phyloP scores from a whole-genome alignment of 2,329 filamentous ascomycete species.

The Pseudocercospora musae region DNA sequence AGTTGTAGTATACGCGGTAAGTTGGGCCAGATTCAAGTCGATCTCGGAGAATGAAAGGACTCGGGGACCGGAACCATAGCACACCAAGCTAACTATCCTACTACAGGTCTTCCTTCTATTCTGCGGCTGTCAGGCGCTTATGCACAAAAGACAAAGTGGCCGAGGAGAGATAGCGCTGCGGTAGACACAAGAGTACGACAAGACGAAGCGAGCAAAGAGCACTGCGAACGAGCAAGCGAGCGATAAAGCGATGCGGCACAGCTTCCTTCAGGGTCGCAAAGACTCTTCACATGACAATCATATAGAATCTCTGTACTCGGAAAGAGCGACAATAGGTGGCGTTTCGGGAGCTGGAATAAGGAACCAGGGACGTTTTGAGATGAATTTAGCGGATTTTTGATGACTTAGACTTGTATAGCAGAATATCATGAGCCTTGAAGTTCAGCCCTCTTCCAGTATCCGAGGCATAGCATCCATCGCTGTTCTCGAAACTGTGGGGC shows the following conservation, averaged over 20 bases:
- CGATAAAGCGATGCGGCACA: background rate
- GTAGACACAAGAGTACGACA: constrained; percentile 26
- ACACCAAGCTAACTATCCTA: background rate
- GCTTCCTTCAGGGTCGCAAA: background rate
- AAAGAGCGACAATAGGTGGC: background rate
- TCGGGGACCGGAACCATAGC: background rate
- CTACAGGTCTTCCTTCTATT: constrained; percentile 80
- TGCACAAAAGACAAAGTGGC: constrained; percentile 79
- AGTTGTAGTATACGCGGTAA: constrained; percentile 82
- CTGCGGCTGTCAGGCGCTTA: constrained; percentile 82
- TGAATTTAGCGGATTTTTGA: constrained; percentile 2
- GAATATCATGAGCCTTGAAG: background rate
- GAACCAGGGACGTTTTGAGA: background rate
- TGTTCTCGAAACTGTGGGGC: too few species aligned
- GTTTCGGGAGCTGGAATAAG: background rate
- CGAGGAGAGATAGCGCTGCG: constrained; percentile 78
- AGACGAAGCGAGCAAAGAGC: background rate
- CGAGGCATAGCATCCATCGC: background rate
- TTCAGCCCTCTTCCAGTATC: background rate
- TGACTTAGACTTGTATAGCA: constrained; percentile 4
- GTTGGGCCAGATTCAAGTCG: constrained; percentile 38
- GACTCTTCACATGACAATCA: background rate
- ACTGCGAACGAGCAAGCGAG: background rate
- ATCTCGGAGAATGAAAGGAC: background rate
- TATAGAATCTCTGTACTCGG: background rate